Evolutionary conservation across 1,139 yeast species (phyloP).

Genomic region (Yamadazyma taylorii): DNA sequence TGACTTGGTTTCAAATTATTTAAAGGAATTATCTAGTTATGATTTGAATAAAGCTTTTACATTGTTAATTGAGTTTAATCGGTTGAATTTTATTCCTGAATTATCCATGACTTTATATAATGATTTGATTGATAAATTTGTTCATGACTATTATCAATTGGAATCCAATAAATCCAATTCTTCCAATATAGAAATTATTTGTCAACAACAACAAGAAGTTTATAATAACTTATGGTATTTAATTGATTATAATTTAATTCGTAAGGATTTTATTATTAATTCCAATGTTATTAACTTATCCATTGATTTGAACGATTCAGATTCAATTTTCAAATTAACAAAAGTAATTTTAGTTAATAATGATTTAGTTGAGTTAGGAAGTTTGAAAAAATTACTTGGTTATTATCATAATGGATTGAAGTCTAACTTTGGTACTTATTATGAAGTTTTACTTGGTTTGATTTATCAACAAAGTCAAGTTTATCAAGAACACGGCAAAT

Average conservation of each 20-base stretch:
- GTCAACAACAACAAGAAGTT: constrained; percentile 8
- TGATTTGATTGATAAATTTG: constrained; percentile 29
- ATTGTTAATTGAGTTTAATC: constrained; percentile 31
- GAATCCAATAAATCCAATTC: constrained; percentile 14
- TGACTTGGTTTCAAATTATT: constrained; percentile 31
- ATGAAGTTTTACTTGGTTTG: constrained; percentile 34
- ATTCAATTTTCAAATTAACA: constrained; percentile 36
- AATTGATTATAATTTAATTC: constrained; percentile 36
- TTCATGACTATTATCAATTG: constrained; percentile 20
- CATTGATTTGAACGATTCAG: constrained; percentile 38
- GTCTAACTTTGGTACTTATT: constrained; percentile 30
- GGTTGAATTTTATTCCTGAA: constrained; percentile 40
- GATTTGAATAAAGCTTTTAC: constrained; percentile 26
- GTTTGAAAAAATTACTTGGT: constrained; percentile 31
- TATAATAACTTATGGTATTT: constrained; percentile 32
- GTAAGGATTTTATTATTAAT: constrained; percentile 34
- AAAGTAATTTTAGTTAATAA: constrained; percentile 38
- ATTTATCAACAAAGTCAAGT: constrained; percentile 36
- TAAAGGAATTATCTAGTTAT: constrained; percentile 24
- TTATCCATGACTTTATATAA: constrained; percentile 32
- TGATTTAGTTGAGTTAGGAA: constrained; percentile 28
- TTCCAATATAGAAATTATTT: constrained; percentile 3
- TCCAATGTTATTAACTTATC: constrained; percentile 33
- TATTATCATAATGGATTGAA: constrained; percentile 34
- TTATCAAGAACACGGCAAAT: constrained; percentile 23